Conservation (phyloP, 441 rosid genomes). For the Adansonia rubrostipa region DNA sequence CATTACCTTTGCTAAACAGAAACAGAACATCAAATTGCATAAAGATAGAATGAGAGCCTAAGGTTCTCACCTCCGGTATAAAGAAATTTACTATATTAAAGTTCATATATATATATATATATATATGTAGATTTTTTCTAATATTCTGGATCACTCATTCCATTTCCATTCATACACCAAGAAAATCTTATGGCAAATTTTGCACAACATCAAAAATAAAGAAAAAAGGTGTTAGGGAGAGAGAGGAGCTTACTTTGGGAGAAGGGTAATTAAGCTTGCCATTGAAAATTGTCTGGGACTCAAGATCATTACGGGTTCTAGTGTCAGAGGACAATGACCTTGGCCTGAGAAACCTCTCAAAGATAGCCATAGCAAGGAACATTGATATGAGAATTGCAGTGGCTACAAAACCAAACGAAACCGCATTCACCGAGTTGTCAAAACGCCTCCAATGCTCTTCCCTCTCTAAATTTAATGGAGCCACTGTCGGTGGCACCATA, state of each 20-base stretch:
- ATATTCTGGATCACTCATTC: constrained; percentile 21
- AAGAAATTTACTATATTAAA: not conserved
- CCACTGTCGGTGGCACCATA: constrained; percentile 35
- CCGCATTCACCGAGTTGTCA: constrained; percentile 64
- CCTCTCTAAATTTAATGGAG: constrained; percentile 41
- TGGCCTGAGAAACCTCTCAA: constrained; percentile 56
- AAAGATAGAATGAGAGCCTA: constrained; percentile 6
- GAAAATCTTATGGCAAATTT: not conserved
- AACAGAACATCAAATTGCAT: not conserved
- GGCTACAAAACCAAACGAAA: constrained; percentile 66
- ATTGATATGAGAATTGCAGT: constrained; percentile 65
- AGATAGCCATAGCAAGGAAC: constrained; percentile 64
- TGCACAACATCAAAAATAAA: no score
- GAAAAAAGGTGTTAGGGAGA: not conserved
- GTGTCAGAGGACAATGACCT: constrained; percentile 30
- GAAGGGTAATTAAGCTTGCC: constrained; percentile 41
- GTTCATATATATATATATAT: not conserved
- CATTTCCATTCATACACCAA: not conserved
- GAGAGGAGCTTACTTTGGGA: constrained; percentile 40
- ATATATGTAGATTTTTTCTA: not conserved
- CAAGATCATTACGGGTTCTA: constrained; percentile 36
- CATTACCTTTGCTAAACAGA: constrained; percentile 33
- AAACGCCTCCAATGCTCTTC: constrained; percentile 53
- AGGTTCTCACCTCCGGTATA: not conserved
- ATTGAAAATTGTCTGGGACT: constrained; percentile 35